Percentiles rank a stretch among this genome's conserved stretches.
phyloP scores from a whole-genome alignment of 169 alveolate species.

The Babesia bovis region DNA sequence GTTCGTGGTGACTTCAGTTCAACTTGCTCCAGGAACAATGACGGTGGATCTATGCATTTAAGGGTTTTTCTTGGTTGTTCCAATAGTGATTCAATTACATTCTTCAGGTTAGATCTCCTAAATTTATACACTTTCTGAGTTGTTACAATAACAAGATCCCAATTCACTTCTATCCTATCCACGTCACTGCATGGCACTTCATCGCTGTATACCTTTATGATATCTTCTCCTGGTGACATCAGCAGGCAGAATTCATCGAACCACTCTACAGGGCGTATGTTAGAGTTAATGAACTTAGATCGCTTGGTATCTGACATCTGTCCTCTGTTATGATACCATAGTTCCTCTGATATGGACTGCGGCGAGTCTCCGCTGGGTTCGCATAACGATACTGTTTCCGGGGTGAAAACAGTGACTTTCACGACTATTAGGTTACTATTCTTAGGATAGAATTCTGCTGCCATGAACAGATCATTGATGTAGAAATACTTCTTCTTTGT shows the following conservation, averaged over 20 bases:
- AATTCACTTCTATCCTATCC: neutral
- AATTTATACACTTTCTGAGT: conserved; percentile 11
- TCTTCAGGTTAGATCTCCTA: neutral
- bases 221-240: conserved; percentile 38
- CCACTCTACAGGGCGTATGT: conserved; percentile 41
- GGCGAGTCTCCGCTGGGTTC: conserved; percentile 26
- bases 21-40: neutral
- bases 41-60: conserved; percentile 18
- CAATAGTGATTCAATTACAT: conserved; percentile 11
- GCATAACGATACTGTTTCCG: conserved; percentile 40
- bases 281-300: neutral
- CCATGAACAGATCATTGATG: conserved; percentile 16
- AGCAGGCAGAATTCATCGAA: conserved; percentile 45
- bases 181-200: neutral
- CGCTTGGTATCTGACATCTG: neutral
- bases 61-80: conserved; percentile 15
- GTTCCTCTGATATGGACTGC: conserved; percentile 49
- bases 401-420: conserved; percentile 8
- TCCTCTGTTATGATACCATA: conserved; percentile 55
- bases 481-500: neutral
- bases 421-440: conserved; percentile 7
- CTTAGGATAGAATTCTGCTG: conserved; percentile 36
- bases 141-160: conserved; percentile 19
- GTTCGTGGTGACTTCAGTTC: neutral
- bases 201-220: conserved; percentile 9